Evolutionary conservation across 495 filamentous ascomycete species (phyloP).

Genomic region (Podospora appendiculata): DNA sequence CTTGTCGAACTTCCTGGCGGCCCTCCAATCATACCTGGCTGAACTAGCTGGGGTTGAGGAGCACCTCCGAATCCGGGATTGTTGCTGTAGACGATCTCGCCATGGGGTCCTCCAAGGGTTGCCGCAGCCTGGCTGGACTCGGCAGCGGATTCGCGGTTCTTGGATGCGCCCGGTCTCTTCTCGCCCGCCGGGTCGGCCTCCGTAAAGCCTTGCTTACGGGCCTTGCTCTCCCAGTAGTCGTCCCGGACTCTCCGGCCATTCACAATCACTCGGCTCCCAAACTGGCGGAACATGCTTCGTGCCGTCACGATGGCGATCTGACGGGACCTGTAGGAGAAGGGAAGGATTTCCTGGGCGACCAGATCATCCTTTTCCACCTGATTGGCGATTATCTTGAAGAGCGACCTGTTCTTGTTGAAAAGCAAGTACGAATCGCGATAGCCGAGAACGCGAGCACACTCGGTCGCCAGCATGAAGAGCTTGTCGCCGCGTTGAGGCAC

Average conservation of each 20-base stretch:
- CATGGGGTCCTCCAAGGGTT: constrained; percentile 53
- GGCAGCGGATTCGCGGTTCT: constrained; percentile 74
- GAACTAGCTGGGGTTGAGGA: constrained; percentile 59
- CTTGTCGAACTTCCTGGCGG: constrained; percentile 57
- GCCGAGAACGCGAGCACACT: constrained; percentile 89
- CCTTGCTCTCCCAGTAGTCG: constrained; percentile 98
- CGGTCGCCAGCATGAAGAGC: constrained; percentile 96
- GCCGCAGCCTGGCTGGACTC: constrained; percentile 42
- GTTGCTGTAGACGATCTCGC: constrained; percentile 78
- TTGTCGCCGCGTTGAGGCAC: constrained; percentile 88
- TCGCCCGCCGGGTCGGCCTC: constrained; percentile 95
- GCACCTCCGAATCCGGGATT: constrained; percentile 50
- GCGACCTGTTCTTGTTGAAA: constrained; percentile 97
- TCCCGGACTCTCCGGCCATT: constrained; percentile 87
- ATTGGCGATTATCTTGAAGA: constrained; percentile 96
- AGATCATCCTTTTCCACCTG: constrained; percentile 96
- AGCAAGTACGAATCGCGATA: constrained; percentile 97
- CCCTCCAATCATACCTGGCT: constrained; percentile 59
- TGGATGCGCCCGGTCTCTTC: constrained; percentile 88
- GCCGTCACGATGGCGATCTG: constrained; percentile 98
- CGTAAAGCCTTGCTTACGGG: constrained; percentile 94
- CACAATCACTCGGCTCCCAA: constrained; percentile 89
- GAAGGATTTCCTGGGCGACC: constrained; percentile 88
- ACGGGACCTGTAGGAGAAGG: constrained; percentile 94
- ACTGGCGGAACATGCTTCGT: constrained; percentile 98